Conservation (phyloP, 2,329 filamentous ascomycete species). For the Gnomoniopsis smithogilvyi region DNA sequence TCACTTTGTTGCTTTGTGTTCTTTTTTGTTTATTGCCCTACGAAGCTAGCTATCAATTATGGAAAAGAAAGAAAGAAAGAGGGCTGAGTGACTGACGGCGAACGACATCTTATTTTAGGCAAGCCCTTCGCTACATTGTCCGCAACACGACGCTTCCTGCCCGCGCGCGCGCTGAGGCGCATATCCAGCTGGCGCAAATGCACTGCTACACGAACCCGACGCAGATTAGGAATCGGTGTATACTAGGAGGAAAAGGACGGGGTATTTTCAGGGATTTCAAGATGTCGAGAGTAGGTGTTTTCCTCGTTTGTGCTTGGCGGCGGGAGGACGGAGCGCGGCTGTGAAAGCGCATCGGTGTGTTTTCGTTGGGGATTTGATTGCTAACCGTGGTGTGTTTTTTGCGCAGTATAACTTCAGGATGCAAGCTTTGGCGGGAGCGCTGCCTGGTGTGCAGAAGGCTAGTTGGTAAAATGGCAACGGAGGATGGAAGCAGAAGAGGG, state of each 20-base stretch:
- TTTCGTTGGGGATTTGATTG: neutral
- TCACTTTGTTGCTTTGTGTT: neutral
- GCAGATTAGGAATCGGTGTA: constrained; percentile 91
- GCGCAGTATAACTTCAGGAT: constrained; percentile 85
- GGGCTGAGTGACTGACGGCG: neutral
- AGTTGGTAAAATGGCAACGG: constrained; percentile 68
- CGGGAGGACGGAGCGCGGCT: neutral
- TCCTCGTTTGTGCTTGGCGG: neutral
- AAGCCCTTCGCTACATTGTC: constrained; percentile 90
- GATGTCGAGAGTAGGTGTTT: constrained; percentile 73
- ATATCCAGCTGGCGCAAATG: constrained; percentile 92
- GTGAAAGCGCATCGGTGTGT: neutral
- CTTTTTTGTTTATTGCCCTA: too few relatives aligned
- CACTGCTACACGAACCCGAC: constrained; percentile 91
- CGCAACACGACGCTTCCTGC: constrained; percentile 84
- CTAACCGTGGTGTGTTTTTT: constrained; percentile 24
- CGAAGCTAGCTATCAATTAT: too few relatives aligned
- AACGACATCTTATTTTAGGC: constrained; percentile 48
- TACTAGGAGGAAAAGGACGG: constrained; percentile 83
- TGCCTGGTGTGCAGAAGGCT: constrained; percentile 93
- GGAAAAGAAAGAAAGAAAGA: too few relatives aligned
- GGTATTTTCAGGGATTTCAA: constrained; percentile 94
- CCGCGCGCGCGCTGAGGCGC: constrained; percentile 82
- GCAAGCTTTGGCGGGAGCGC: constrained; percentile 77
- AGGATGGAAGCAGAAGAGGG: neutral